These are phyloP conservation scores for Claviceps sp. DNA, from an alignment of 2,329 filamentous ascomycete genomes.

Conservation along the genomic window DNA sequence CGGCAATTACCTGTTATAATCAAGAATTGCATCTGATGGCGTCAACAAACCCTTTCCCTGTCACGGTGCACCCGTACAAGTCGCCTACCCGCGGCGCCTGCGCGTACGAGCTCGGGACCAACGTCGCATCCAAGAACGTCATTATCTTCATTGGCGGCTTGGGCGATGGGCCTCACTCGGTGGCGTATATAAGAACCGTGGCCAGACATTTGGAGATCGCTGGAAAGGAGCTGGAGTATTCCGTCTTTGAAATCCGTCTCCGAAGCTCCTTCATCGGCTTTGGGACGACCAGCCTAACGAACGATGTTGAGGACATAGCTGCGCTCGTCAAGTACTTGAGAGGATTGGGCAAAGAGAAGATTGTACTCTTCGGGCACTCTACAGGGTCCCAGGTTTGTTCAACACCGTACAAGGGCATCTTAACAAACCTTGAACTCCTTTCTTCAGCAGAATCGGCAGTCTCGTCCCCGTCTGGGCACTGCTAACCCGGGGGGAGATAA, in stretches of 20 bases:
- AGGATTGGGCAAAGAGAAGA: conserved; percentile 32
- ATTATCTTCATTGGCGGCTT: conserved; percentile 60
- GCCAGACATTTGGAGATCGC: conserved; percentile 28
- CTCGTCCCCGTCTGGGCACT: background rate
- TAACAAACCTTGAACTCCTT: background rate
- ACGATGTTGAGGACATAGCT: conserved; percentile 41
- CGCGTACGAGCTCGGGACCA: conserved; percentile 33
- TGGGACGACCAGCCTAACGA: conserved; percentile 33
- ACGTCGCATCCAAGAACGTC: conserved; percentile 35
- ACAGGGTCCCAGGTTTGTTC: conserved; percentile 40
- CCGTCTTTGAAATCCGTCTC: conserved; percentile 43
- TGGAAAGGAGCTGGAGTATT: conserved; percentile 27
- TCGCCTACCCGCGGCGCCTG: conserved; percentile 26
- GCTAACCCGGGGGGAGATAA: background rate
- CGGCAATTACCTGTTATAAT: background rate
- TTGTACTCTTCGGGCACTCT: conserved; percentile 45
- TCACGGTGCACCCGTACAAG: conserved; percentile 32
- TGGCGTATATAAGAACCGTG: conserved; percentile 40
- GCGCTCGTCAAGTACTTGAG: conserved; percentile 40
- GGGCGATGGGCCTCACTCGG: conserved; percentile 53
- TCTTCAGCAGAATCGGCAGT: background rate
- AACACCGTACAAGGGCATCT: background rate
- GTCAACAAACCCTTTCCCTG: conserved; percentile 22
- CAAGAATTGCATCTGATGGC: conserved; percentile 8
- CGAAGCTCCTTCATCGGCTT: conserved; percentile 40